Conservation (phyloP, 148 eudicot genomes). For the Rhododendron williamsianum region DNA sequence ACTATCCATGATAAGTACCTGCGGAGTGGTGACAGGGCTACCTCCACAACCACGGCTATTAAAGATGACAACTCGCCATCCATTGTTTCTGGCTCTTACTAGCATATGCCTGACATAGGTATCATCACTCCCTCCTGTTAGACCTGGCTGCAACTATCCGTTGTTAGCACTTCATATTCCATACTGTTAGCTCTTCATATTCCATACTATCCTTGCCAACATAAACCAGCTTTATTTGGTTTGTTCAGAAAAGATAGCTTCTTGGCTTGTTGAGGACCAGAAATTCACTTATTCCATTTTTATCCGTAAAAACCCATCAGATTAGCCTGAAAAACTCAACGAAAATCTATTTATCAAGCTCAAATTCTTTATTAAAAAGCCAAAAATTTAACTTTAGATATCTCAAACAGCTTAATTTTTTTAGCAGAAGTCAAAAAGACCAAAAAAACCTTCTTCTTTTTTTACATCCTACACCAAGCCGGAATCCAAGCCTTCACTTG, state of each 20-base stretch:
- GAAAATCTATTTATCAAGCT: background rate
- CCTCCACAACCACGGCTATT: constrained; percentile 89
- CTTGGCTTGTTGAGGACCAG: background rate
- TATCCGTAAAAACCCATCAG: background rate
- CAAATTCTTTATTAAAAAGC: background rate
- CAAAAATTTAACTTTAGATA: background rate
- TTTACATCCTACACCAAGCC: background rate
- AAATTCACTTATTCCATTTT: background rate
- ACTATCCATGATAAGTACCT: constrained; percentile 35
- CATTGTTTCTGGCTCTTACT: constrained; percentile 56
- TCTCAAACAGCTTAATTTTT: background rate
- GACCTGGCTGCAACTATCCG: constrained; percentile 72
- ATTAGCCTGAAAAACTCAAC: background rate
- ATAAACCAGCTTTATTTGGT: background rate
- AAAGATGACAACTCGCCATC: constrained; percentile 83
- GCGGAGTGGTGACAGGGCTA: constrained; percentile 84
- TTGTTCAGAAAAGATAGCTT: background rate
- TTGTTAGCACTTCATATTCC: background rate
- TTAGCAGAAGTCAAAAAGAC: background rate
- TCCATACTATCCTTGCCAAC: background rate
- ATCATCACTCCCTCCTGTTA: constrained; percentile 92
- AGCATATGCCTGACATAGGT: constrained; percentile 87
- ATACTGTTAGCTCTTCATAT: too few relatives aligned
- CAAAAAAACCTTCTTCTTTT: background rate
- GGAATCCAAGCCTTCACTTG: background rate